Evolutionary conservation across 805 yeast species (phyloP).

Genomic region (Metschnikowia matae): DNA sequence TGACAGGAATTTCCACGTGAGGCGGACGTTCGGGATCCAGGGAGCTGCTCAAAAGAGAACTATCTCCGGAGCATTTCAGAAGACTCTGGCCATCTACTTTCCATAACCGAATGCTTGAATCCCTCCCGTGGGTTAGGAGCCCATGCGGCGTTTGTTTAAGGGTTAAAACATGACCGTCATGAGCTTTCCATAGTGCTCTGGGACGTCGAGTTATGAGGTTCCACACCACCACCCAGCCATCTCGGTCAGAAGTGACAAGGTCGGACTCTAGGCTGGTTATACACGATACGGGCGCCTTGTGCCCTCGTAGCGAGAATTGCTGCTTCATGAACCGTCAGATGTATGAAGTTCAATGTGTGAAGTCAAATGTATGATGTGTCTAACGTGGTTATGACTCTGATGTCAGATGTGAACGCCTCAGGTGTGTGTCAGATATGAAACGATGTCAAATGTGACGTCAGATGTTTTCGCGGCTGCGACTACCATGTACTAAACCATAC

Average conservation of each 20-base stretch:
- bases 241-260: slow-evolving; percentile 54
- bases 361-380: no score
- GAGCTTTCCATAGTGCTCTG: slow-evolving; percentile 55
- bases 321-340: not conserved
- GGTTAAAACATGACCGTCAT: slow-evolving; percentile 47
- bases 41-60: slow-evolving; percentile 3
- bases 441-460: not conserved
- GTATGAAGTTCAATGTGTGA: no score
- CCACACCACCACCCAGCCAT: slow-evolving; percentile 68
- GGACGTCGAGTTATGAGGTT: slow-evolving; percentile 55
- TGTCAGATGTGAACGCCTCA: not conserved
- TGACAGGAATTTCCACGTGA: slow-evolving; percentile 56
- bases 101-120: slow-evolving; percentile 53
- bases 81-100: slow-evolving; percentile 13
- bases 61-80: slow-evolving; percentile 3
- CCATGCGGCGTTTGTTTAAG: slow-evolving; percentile 28
- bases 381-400: not conserved
- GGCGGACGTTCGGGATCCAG: slow-evolving; percentile 16
- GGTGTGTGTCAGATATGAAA: not conserved
- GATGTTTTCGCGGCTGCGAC: slow-evolving; percentile 1
- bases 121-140: slow-evolving; percentile 64
- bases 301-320: slow-evolving; percentile 16
- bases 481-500: not conserved
- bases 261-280: slow-evolving; percentile 4
- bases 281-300: slow-evolving; percentile 15